Conservation (phyloP, 2,329 filamentous ascomycete species). For the Aaosphaeria arxii region DNA sequence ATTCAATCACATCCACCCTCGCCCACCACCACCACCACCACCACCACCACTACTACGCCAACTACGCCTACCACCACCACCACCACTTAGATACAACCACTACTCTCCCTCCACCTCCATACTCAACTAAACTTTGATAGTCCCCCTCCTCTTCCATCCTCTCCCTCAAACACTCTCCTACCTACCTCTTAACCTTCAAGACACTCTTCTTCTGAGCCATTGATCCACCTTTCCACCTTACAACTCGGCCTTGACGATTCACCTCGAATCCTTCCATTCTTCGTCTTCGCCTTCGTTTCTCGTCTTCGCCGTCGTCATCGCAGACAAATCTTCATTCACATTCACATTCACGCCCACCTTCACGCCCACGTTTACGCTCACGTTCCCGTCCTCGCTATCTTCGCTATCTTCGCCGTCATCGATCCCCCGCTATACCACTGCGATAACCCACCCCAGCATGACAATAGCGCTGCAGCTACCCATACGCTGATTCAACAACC, state of each 20-base stretch:
- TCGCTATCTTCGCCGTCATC: neutral
- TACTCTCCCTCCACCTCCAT: conserved; percentile 6
- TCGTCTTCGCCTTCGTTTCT: neutral
- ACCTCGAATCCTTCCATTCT: neutral
- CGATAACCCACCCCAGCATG: neutral
- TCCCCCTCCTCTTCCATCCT: neutral
- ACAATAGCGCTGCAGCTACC: neutral
- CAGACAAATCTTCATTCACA: neutral
- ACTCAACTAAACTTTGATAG: neutral
- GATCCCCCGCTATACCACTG: neutral
- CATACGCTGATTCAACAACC: neutral
- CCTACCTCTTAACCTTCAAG: neutral
- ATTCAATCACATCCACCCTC: neutral
- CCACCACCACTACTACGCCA: too few species aligned
- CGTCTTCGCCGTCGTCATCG: neutral
- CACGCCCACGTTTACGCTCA: neutral
- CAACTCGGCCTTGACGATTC: neutral
- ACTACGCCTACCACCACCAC: too few species aligned
- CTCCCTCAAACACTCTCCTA: neutral
- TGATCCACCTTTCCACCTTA: neutral
- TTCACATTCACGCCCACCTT: neutral
- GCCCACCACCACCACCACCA: neutral
- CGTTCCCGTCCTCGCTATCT: too few species aligned
- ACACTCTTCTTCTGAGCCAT: neutral
- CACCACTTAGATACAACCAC: too few species aligned